Evolutionary conservation across 2,329 filamentous ascomycete species (phyloP).

Genomic region (Clarireedia sp.): DNA sequence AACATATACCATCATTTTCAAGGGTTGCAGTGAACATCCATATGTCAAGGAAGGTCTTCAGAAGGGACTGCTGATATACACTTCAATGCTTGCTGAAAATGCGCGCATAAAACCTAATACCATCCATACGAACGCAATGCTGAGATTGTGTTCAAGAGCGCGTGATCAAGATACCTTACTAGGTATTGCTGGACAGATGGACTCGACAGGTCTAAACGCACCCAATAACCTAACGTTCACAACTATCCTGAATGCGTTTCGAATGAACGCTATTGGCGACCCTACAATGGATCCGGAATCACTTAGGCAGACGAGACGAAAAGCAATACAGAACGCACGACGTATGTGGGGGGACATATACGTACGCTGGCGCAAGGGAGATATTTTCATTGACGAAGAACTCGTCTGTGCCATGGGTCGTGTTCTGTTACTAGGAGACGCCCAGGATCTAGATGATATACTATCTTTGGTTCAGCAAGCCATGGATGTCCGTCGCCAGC

Average conservation of each 20-base stretch:
- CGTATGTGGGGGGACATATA: constrained; percentile 76
- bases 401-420: constrained; percentile 76
- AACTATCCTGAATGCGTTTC: constrained; percentile 72
- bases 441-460: constrained; percentile 61
- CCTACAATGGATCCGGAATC: constrained; percentile 24
- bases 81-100: constrained; percentile 59
- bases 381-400: constrained; percentile 66
- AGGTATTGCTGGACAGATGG: constrained; percentile 63
- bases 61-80: constrained; percentile 69
- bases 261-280: constrained; percentile 34
- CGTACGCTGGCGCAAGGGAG: constrained; percentile 64
- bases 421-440: constrained; percentile 59
- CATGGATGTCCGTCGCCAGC: constrained; percentile 59
- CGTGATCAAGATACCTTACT: constrained; percentile 75
- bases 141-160: constrained; percentile 70
- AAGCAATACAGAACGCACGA: constrained; percentile 57
- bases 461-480: constrained; percentile 73
- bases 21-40: constrained; percentile 58
- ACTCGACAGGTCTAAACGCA: constrained; percentile 51
- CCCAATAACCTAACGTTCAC: constrained; percentile 72
- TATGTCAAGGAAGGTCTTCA: constrained; percentile 52
- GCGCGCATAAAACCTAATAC: constrained; percentile 62
- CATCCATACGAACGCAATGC: constrained; percentile 81
- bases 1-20: constrained; percentile 79
- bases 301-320: constrained; percentile 30